Conservation (phyloP, 345 rosid genomes). For the Rhodamnia rubescens region DNA sequence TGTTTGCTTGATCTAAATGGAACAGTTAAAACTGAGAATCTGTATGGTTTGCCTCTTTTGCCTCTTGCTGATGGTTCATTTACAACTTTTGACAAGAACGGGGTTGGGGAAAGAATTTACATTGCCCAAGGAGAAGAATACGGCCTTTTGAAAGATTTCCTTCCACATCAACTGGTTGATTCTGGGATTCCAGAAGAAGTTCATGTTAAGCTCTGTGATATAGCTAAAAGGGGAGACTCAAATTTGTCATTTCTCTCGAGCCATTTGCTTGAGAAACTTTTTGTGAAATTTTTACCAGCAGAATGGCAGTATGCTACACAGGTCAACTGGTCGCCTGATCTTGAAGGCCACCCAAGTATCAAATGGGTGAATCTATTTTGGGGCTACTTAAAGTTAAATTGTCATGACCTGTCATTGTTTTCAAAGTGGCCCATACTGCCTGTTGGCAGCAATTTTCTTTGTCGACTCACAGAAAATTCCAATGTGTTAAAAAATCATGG, state of each 20-base stretch:
- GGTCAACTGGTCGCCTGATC: slow-evolving; percentile 76
- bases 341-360: slow-evolving; percentile 61
- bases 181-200: slow-evolving; percentile 51
- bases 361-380: slow-evolving; percentile 76
- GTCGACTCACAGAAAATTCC: slow-evolving; percentile 62
- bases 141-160: slow-evolving; percentile 69
- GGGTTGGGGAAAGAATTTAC: slow-evolving; percentile 69
- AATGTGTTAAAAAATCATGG: slow-evolving; percentile 68
- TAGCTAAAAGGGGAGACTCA: slow-evolving; percentile 62
- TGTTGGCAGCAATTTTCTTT: slow-evolving; percentile 54
- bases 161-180: slow-evolving; percentile 75
- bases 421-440: slow-evolving; percentile 95
- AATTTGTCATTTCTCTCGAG: slow-evolving; percentile 75
- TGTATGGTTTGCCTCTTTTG: slow-evolving; percentile 74
- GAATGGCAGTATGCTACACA: slow-evolving; percentile 73
- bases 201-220: slow-evolving; percentile 47
- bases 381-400: slow-evolving; percentile 62
- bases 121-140: slow-evolving; percentile 56
- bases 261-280: slow-evolving; percentile 72
- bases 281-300: slow-evolving; percentile 70
- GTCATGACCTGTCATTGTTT: slow-evolving; percentile 81
- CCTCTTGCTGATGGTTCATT: slow-evolving; percentile 86
- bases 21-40: slow-evolving; percentile 33
- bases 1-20: slow-evolving; percentile 63
- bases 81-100: slow-evolving; percentile 62